Evolutionary conservation across 805 yeast genomes (phyloP), one percentile per base, ranked within the genome.

Genomic region (Saccharomycopsis lassenensis): DNA sequence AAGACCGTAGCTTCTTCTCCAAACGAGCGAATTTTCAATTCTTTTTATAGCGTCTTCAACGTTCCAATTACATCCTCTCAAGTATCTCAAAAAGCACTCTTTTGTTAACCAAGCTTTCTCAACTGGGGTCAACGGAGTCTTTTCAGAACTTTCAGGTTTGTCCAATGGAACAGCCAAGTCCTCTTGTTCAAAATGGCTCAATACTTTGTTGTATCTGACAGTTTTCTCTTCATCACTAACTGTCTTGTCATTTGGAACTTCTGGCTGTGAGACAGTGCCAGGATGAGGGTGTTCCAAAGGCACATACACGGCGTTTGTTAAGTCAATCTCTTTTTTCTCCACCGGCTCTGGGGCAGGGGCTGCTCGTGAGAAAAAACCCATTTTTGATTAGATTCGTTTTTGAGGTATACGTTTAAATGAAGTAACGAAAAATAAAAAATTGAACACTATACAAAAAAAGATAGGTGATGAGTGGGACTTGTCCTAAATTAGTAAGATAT

Each of bases 1-100:
- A 15, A 43, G 37, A 7, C 77, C 77, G 47, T 68, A 68, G 12
- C 82, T 89, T 48, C 96, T 74, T 62, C 98, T 74, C 98, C 98
- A 91, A 3, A 83, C 77, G 15, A 91, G 47, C 0, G 97, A 78
- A 16, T 73, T 71, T 46, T 74, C 79, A 7, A 91, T 64, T 51
- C 98, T 71, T 37, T 69, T 68, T 33, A 76, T 77, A 26, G 93
- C 82, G 8, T 78, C 83, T 20, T 66, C 57, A 1, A 66, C 67
- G 21, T 70, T 66, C 98, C 98, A 91, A 55, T 85, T 89, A 17
- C 95, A 81, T 17, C 98, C 99, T 38, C 96, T 70, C 37, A 89
- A 61, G 55, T 91, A 91, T 54, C 99, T 71, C 50, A 85, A 58
- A 40, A 91, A 65, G 54, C 98, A 91, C 55, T 91, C 98, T 49